Conservation (phyloP, 805 yeast genomes). For the Wickerhamomyces sydowiorum region DNA sequence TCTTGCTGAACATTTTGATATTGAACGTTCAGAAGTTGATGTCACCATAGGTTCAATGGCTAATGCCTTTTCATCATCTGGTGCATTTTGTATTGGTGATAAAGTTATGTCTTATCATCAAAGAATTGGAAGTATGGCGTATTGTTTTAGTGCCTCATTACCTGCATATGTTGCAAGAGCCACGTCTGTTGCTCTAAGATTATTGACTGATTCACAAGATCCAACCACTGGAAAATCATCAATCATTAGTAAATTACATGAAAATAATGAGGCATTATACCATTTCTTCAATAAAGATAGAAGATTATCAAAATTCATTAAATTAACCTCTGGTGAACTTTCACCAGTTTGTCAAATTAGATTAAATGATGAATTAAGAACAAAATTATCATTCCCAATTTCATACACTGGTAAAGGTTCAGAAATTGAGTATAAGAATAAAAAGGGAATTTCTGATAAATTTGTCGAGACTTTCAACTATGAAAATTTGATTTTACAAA, state of each 20-base stretch:
- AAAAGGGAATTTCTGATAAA: slow-evolving; percentile 26
- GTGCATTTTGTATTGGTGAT: slow-evolving; percentile 91
- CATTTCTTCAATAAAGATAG: slow-evolving; percentile 34
- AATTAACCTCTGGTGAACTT: slow-evolving; percentile 47
- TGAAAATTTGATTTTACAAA: slow-evolving; percentile 61
- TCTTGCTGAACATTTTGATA: slow-evolving; percentile 62
- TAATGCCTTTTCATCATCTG: slow-evolving; percentile 73
- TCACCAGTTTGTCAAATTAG: slow-evolving; percentile 72
- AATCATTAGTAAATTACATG: slow-evolving; percentile 28
- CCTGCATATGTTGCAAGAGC: slow-evolving; percentile 86
- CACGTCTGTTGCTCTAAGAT: slow-evolving; percentile 45
- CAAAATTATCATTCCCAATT: slow-evolving; percentile 38
- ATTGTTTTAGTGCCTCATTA: slow-evolving; percentile 89
- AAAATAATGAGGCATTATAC: slow-evolving; percentile 35
- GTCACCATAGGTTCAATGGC: slow-evolving; percentile 88
- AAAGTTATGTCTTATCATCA: slow-evolving; percentile 84
- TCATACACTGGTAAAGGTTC: slow-evolving; percentile 25
- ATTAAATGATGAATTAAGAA: slow-evolving; percentile 42
- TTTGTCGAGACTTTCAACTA: slow-evolving; percentile 30
- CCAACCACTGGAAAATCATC: slow-evolving; percentile 31
- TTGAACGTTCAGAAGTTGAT: slow-evolving; percentile 63
- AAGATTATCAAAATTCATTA: slow-evolving; percentile 32
- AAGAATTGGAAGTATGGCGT: slow-evolving; percentile 83
- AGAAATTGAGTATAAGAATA: slow-evolving; percentile 21
- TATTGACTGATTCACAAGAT: slow-evolving; percentile 35